These are phyloP conservation scores for Lachancea meyersii DNA, from an alignment of 805 yeast species.

Conservation along the genomic window DNA sequence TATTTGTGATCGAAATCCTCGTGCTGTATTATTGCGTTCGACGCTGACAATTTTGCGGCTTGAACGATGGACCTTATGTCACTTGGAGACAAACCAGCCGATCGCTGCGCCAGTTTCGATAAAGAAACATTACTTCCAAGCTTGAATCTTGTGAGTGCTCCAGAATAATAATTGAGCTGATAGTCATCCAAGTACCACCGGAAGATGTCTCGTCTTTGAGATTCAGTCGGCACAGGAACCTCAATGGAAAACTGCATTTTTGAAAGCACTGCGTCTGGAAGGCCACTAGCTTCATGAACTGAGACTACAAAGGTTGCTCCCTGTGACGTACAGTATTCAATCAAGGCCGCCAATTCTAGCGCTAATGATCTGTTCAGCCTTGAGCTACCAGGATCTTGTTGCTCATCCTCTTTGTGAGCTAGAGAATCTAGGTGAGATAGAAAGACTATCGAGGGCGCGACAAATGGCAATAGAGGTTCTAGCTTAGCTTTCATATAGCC, in stretches of 20 bases:
- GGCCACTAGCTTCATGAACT: conserved; percentile 56
- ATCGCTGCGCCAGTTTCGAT: conserved; percentile 62
- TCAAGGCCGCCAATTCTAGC: conserved; percentile 49
- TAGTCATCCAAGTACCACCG: conserved; percentile 38
- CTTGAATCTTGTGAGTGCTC: not conserved
- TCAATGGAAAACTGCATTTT: conserved; percentile 70
- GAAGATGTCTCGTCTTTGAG: conserved; percentile 64
- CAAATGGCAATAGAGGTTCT: conserved; percentile 50
- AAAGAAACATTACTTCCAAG: conserved; percentile 37
- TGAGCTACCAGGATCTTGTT: conserved; percentile 37
- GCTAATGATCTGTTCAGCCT: conserved; percentile 30
- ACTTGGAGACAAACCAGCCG: conserved; percentile 87
- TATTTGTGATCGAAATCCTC: not conserved
- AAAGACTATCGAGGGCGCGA: conserved; percentile 46
- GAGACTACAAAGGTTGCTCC: conserved; percentile 57
- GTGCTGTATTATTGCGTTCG: not conserved
- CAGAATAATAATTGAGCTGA: conserved; percentile 1
- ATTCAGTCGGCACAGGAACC: conserved; percentile 71
- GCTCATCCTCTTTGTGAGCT: conserved; percentile 60
- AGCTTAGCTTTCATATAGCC: conserved; percentile 73
- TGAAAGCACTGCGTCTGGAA: conserved; percentile 61
- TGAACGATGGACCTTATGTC: conserved; percentile 69
- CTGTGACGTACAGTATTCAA: conserved; percentile 46
- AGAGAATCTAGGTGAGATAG: conserved; percentile 71
- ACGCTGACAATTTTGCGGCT: conserved; percentile 54